Conservation (phyloP, 225 moss, liverwort and hornwort genomes). For the Sphagnum tenellum region DNA sequence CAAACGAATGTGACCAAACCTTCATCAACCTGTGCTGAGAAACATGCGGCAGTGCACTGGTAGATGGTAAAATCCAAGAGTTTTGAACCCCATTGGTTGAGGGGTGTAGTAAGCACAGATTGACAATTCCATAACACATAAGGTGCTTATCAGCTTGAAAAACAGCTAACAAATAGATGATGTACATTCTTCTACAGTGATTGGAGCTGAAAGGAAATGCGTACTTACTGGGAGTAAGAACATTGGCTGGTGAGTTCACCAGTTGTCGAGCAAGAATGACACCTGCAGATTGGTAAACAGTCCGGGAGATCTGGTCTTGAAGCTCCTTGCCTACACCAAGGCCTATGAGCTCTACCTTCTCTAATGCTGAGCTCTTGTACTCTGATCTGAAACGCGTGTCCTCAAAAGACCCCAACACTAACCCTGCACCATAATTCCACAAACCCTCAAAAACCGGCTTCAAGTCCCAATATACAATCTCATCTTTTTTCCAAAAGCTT, state of each 20-base stretch:
- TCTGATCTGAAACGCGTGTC: conserved; percentile 83
- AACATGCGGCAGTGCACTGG: too few relatives aligned
- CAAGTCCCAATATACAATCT: not conserved
- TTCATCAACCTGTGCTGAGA: too few relatives aligned
- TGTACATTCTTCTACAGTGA: too few relatives aligned
- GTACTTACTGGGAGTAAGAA: conserved; percentile 67
- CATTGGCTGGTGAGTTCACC: conserved; percentile 90
- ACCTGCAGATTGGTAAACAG: conserved; percentile 51
- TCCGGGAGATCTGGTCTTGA: conserved; percentile 31
- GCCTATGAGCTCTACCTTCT: conserved; percentile 55
- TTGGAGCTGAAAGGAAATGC: not conserved
- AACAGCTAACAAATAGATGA: too few relatives aligned
- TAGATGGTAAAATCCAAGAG: too few relatives aligned
- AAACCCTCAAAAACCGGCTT: too few relatives aligned
- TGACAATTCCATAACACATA: too few relatives aligned
- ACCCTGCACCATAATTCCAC: conserved; percentile 16
- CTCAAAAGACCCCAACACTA: conserved; percentile 56
- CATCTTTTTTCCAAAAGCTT: not conserved
- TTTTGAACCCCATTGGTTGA: too few relatives aligned
- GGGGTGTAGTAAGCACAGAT: too few relatives aligned
- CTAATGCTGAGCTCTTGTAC: conserved; percentile 50
- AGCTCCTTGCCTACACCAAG: conserved; percentile 36
- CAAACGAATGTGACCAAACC: too few relatives aligned
- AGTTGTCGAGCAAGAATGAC: conserved; percentile 86
- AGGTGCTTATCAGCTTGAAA: too few relatives aligned